Percentiles rank a stretch among this genome's conserved stretches.
These are phyloP conservation scores for Colletotrichum higginsianum DNA, from an alignment of 2,329 filamentous ascomycete genomes.

Conservation along the genomic window DNA sequence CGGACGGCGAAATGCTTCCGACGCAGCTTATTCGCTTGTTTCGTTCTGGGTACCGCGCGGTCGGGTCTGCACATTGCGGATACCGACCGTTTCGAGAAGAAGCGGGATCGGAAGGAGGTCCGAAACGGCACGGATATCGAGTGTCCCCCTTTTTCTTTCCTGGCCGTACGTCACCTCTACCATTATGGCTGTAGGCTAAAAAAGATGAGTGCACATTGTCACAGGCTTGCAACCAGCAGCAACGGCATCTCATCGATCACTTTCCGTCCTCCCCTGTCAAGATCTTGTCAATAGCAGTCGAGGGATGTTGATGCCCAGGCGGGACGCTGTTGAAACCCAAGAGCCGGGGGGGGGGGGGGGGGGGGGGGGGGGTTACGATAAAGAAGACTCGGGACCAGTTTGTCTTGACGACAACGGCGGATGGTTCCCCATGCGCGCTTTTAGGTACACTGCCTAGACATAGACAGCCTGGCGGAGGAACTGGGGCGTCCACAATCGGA, in stretches of 20 bases:
- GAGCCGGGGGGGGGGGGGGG: neutral
- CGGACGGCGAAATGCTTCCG: conserved; percentile 3
- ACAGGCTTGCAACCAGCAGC: neutral
- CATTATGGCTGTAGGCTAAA: no score
- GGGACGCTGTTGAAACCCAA: neutral
- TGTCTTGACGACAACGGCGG: neutral
- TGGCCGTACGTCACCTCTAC: neutral
- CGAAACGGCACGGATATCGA: neutral
- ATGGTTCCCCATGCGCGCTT: no score
- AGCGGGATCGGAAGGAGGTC: neutral
- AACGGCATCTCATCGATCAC: neutral
- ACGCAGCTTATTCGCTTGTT: neutral
- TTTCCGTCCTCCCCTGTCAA: neutral
- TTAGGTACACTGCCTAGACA: no score
- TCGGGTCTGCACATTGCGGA: conserved; percentile 4
- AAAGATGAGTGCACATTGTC: no score
- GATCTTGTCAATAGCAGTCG: neutral
- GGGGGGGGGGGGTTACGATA: no score
- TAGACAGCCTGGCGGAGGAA: conserved; percentile 22
- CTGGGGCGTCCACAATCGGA: conserved; percentile 14
- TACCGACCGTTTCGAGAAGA: no score
- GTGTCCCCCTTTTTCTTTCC: neutral
- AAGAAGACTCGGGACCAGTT: neutral
- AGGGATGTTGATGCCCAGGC: neutral
- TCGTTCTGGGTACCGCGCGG: conserved; percentile 20